Base-by-base conservation (phyloP, 2,329 filamentous ascomycete species). In the Sporothrix phasma region DNA sequence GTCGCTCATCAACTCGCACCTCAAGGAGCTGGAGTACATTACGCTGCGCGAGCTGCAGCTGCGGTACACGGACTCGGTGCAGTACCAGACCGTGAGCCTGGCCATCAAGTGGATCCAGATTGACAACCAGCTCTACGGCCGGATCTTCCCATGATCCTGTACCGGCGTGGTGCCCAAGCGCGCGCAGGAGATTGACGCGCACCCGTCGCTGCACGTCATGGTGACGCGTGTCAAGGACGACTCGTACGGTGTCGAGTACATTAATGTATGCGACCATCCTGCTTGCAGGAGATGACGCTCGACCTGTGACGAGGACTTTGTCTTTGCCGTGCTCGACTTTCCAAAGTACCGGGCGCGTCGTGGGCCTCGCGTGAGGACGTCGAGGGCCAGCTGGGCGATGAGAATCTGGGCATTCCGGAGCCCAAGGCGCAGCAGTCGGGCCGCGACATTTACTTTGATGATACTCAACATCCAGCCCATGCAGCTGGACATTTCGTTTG, bases 71-170 rank as follows among this genome's bases (percentile, higher is more conserved):
- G 94, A 99, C 71, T 97, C 94, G n/a, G 84, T 87, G 19, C 79
- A 97, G 17, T 96, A 96, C 72, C 94, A 99, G 75, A 97, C 92
- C 0, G 77, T 97, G 67, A 93, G 90, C 56, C 80, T 94, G 60
- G 90, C 91, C 0, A 88, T 97, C 73, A 97, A 99, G 75, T 99
- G 95, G 95, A 94, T 99, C 31, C 94, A 99, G 75, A 90, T 99
- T 70, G 94, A 99, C 76, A 99, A 99, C 70, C 94, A 99, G 75
- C 84, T 99, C 15, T 99, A 99, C 71, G 95, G 95, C 31, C 94
- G 95, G 29, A 92, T 99, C 69, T 99, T 99, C 81, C 94, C 0
- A 96, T 99, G 77, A 86, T 99, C 34, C 81, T 99, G 64, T 99
- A 99, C 73, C 5, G 97, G 92, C 76, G 94, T 99, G 10, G 94